phyloP scores from a whole-genome alignment of 2,329 filamentous ascomycete species.

The Pestalotiopsis sp. region DNA sequence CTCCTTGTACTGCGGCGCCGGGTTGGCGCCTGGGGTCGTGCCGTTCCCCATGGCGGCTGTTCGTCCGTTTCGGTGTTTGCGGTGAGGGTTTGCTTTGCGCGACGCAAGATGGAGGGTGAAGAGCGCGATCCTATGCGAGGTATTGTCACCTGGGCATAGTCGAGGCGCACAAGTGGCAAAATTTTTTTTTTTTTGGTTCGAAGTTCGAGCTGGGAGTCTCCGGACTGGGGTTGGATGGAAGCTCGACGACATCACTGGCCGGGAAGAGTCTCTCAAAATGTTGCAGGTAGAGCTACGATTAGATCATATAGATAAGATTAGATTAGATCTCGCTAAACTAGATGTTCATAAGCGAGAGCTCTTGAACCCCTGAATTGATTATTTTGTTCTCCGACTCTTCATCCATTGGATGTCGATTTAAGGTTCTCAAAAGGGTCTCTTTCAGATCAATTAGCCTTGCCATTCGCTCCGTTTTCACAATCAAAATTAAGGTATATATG shows the following conservation, averaged over 20 bases:
- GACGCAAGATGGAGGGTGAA: too few species aligned
- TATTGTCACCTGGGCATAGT: too few species aligned
- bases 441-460: neutral
- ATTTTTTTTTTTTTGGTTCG: too few species aligned
- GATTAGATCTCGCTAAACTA: neutral
- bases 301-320: neutral
- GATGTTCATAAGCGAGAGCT: neutral
- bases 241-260: neutral
- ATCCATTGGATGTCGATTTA: neutral
- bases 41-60: neutral
- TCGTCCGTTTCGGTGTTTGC: neutral
- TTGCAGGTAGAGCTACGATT: neutral
- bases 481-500: neutral
- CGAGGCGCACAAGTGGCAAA: too few species aligned
- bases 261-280: neutral
- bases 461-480: neutral
- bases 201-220: too few species aligned
- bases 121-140: too few species aligned
- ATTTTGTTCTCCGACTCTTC: too few species aligned
- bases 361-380: neutral
- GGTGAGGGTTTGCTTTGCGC: neutral
- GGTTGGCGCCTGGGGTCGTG: slow-evolving; percentile 26
- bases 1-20: slow-evolving; percentile 31
- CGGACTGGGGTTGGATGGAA: too few species aligned
- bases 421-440: neutral